Evolutionary conservation across 2,329 filamentous ascomycete species (phyloP), one percentile per base, ranked within the genome.

Genomic region (Dryadomyces quercus-mongolicae): DNA sequence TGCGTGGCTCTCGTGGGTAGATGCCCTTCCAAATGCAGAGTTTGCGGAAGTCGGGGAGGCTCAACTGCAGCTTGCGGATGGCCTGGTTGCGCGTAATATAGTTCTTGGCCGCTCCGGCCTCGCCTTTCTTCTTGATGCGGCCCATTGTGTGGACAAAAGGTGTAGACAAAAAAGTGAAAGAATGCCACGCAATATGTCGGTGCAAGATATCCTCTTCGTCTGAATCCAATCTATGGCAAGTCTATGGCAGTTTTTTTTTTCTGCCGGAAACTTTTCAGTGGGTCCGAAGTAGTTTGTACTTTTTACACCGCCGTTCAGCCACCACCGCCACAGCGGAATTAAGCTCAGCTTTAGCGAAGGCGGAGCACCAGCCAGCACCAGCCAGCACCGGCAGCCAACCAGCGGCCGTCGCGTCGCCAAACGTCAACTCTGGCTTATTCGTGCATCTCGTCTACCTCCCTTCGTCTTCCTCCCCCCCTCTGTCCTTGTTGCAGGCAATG

Each of bases 21-120:
- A 98, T 97, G 64, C 91, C 93, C 77, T 97, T 97, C 85, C 95
- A 98, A 70, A 98, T 98, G 75, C 93, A 98, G 68, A 98, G 80
- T 74, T 95, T 86, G 73, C 93, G 85, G 74, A 98, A 98, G 73
- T 98, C 93, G 62, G 91, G 90, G 55, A 98, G 82, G 65, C 88
- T 95, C 71, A 98, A 87, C 73, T 98, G 93, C 59, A 98, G 84
- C 75, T 97, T 98, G 71, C 91, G 89, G 64, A 98, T 89, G 48
- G 93, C 93, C 75, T 96, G 90, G 45, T 92, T 96, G 70, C 93
- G 82, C 55, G 93, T 98, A 64, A 98, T 90, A 76, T 92, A 98
- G 80, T 98, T 98, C 75, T 93, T 95, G 74, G 91, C 90, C 70
- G 89, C 86, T 70, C 93, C 93, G 68, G 91, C 78, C 69, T 87